Conservation (phyloP, 2,329 filamentous ascomycete species). For the Alternaria triticimaculans region DNA sequence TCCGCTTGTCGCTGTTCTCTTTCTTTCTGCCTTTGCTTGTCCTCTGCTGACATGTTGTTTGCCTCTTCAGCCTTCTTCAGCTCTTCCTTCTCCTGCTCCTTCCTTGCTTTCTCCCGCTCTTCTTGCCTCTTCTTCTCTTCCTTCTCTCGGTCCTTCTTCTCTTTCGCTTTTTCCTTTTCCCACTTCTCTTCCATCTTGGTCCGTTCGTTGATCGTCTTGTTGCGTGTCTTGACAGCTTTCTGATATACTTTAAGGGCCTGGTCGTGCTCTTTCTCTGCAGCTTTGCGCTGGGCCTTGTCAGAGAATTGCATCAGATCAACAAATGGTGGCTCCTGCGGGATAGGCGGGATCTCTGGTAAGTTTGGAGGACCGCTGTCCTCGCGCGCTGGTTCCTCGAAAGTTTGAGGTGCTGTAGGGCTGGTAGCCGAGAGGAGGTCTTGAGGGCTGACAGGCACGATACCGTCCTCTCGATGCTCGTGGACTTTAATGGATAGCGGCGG, state of each 20-base stretch:
- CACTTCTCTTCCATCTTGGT: constrained; percentile 62
- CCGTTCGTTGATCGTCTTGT: constrained; percentile 68
- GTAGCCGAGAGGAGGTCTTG: constrained; percentile 36
- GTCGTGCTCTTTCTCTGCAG: constrained; percentile 72
- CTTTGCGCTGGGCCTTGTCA: constrained; percentile 70
- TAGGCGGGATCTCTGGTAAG: constrained; percentile 57
- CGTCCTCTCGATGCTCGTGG: constrained; percentile 54
- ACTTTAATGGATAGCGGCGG: constrained; percentile 57
- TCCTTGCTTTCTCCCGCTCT: constrained; percentile 13
- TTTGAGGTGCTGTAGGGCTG: constrained; percentile 8
- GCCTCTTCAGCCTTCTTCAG: constrained; percentile 23
- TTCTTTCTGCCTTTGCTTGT: constrained; percentile 13
- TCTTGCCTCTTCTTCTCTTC: constrained; percentile 32
- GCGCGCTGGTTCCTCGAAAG: background rate
- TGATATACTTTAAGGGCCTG: constrained; percentile 69
- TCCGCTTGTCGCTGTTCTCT: constrained; percentile 12
- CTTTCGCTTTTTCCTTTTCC: constrained; percentile 28
- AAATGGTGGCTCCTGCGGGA: constrained; percentile 62
- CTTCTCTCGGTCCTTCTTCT: constrained; percentile 30
- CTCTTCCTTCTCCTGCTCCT: constrained; percentile 23
- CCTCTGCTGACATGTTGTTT: constrained; percentile 9
- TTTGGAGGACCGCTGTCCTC: constrained; percentile 13
- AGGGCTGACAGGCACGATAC: constrained; percentile 37
- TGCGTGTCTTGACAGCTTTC: constrained; percentile 69
- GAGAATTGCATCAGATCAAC: constrained; percentile 66